Percentiles rank a stretch among this genome's conserved stretches.
phyloP scores from a whole-genome alignment of 148 eudicot species.

The Chenopodium formosanum region DNA sequence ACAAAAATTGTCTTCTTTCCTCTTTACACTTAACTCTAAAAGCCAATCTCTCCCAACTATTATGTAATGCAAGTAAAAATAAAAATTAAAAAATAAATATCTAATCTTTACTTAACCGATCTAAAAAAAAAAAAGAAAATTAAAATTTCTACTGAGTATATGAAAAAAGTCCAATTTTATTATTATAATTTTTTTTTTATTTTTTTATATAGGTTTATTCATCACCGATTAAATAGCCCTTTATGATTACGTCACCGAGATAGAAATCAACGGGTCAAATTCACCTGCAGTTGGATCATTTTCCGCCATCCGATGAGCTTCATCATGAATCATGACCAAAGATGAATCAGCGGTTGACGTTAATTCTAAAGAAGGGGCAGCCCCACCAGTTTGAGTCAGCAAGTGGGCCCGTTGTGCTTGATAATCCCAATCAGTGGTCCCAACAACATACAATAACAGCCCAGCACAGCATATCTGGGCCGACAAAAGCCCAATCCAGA shows the following conservation, averaged over 20 bases:
- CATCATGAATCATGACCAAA: slow-evolving; percentile 14
- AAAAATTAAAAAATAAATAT: neutral
- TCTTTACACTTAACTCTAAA: slow-evolving; percentile 16
- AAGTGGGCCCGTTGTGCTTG: slow-evolving; percentile 64
- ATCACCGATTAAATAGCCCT: slow-evolving; percentile 8
- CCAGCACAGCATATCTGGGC: slow-evolving; percentile 78
- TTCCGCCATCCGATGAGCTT: slow-evolving; percentile 18
- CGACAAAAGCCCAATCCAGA: slow-evolving; percentile 66
- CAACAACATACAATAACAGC: slow-evolving; percentile 71
- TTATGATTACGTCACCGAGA: slow-evolving; percentile 48
- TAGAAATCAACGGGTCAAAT: slow-evolving; percentile 45
- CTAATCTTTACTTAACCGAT: slow-evolving; percentile 26
- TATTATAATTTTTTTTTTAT: too few species aligned
- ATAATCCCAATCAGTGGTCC: slow-evolving; percentile 72
- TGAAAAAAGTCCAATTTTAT: too few species aligned
- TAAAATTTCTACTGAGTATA: neutral
- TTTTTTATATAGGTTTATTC: neutral
- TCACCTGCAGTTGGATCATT: slow-evolving; percentile 11
- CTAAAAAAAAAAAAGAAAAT: slow-evolving; percentile 13
- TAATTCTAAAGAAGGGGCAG: neutral
- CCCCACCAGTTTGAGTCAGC: slow-evolving; percentile 46
- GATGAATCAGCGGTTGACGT: slow-evolving; percentile 4
- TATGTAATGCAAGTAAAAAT: neutral
- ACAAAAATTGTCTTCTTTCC: slow-evolving; percentile 5
- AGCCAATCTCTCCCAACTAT: slow-evolving; percentile 26